Base-by-base conservation (phyloP, 202 grass and related monocot genomes). In the Zoysia matrella region DNA sequence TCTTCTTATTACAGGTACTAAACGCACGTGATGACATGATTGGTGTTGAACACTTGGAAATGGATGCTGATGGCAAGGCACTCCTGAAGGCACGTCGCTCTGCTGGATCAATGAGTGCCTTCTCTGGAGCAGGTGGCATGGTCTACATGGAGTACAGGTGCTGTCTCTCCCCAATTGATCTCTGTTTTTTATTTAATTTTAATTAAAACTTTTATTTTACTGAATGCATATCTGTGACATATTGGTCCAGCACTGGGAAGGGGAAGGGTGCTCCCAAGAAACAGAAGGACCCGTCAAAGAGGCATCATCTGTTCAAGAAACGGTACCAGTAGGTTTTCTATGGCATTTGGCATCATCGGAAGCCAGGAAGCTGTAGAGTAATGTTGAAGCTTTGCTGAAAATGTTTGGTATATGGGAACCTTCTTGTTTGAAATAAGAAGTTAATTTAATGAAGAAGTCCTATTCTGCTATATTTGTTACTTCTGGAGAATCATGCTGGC, bases 91-190 rank as follows among this genome's bases (percentile, higher is more conserved):
- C 90, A 67, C 77, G 72, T 10, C 92, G 95, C 69, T 91, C 75
- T 73, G 75, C 82, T 55, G 91, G 89, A 51, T 89, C 91, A 46
- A 93, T 98, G 95, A 95, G 95, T 41, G 73, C 87, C 63, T 88
- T 86, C 60, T 95, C 95, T 61, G 90, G 92, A 78, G 90, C 92
- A 1, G 81, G 76, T 15, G 90, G 95, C 64, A 91, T 93, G 87
- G 74, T 95, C 66, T 98, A 98, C 80, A 91, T 95, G 83, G 92
- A 98, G 66, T 98, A 92, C 87, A 95, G 67, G 95, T 98, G 85
- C 12, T 78, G 65, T 70, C 30, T 69, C 69, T 36, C 30, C 30
- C 30, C 30, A 56, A 58, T 64, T 80, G 14, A 43, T 14, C 3
- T 55, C 0, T 58, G 12, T 78, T 76, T 48, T n/a, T 36, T 76